A percentile compares a stretch with the other conserved stretches of the same genome.
These are phyloP conservation scores for Beauveria sp. DNA, from an alignment of 2,329 filamentous ascomycete genomes.

Conservation along the genomic window DNA sequence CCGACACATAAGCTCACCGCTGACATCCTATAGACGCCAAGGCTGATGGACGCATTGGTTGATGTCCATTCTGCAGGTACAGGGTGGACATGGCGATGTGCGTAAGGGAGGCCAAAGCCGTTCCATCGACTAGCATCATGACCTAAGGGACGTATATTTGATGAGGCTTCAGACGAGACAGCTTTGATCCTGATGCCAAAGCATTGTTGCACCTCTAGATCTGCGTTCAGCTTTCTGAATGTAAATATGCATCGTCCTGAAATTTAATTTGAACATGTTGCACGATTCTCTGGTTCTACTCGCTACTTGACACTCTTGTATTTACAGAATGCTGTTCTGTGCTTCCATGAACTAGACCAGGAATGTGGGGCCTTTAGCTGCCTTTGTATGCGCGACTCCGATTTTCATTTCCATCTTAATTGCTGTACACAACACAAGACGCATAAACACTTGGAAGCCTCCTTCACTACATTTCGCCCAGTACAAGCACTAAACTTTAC, in stretches of 20 bases:
- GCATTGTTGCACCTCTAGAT: background rate
- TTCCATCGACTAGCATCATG: background rate
- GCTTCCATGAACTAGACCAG: background rate
- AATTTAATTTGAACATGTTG: background rate
- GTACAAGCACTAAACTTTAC: no score
- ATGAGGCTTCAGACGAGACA: background rate
- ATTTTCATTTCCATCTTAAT: background rate
- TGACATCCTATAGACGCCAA: conserved; percentile 5
- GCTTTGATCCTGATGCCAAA: background rate
- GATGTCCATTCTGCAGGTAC: conserved; percentile 7
- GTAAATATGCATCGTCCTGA: background rate
- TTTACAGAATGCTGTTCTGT: background rate
- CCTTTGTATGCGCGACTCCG: background rate
- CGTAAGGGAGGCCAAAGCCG: background rate
- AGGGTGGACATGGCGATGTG: background rate
- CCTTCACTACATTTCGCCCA: no score
- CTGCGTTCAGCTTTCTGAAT: background rate
- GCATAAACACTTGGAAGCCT: no score
- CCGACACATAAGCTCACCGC: background rate
- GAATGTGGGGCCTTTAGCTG: background rate
- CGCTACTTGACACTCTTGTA: background rate
- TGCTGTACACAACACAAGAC: background rate
- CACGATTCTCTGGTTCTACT: background rate
- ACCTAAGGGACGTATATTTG: background rate
- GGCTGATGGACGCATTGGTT: conserved; percentile 9